Conservation (phyloP, 2,329 filamentous ascomycete species). For the Alternaria sp. region DNA sequence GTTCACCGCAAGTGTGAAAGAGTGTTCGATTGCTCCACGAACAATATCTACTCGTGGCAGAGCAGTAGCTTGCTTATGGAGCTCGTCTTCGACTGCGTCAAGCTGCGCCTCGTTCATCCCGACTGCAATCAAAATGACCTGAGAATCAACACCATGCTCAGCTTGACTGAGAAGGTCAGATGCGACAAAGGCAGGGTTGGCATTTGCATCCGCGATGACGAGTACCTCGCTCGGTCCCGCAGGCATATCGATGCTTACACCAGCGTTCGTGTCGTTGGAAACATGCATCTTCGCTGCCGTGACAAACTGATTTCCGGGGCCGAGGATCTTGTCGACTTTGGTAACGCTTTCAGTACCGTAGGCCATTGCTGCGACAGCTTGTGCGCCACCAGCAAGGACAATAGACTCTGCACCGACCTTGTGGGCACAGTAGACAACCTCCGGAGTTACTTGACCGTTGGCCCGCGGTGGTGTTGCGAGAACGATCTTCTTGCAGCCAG, state of each 20-base stretch:
- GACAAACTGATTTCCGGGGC: constrained; percentile 97
- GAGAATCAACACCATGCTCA: constrained; percentile 94
- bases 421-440: constrained; percentile 97
- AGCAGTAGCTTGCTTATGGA: constrained; percentile 85
- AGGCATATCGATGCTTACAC: constrained; percentile 97
- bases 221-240: constrained; percentile 95
- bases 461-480: constrained; percentile 88
- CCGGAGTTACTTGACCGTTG: constrained; percentile 90
- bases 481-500: constrained; percentile 94
- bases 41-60: constrained; percentile 94
- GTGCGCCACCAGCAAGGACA: constrained; percentile 92
- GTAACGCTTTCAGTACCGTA: constrained; percentile 94
- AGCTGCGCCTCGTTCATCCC: constrained; percentile 77
- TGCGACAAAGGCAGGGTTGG: constrained; percentile 93
- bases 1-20: constrained; percentile 79
- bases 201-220: constrained; percentile 87
- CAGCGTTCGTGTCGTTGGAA: constrained; percentile 94
- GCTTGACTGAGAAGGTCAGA: constrained; percentile 94
- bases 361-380: constrained; percentile 94
- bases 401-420: constrained; percentile 97
- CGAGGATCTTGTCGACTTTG: constrained; percentile 99
- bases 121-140: constrained; percentile 90
- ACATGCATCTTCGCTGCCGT: constrained; percentile 99
- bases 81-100: constrained; percentile 85
- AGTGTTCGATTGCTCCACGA: constrained; percentile 87